Evolutionary conservation across 2,329 filamentous ascomycete genomes (phyloP), one percentile per base, ranked within the genome.

Genomic region (Neurospora sp.): DNA sequence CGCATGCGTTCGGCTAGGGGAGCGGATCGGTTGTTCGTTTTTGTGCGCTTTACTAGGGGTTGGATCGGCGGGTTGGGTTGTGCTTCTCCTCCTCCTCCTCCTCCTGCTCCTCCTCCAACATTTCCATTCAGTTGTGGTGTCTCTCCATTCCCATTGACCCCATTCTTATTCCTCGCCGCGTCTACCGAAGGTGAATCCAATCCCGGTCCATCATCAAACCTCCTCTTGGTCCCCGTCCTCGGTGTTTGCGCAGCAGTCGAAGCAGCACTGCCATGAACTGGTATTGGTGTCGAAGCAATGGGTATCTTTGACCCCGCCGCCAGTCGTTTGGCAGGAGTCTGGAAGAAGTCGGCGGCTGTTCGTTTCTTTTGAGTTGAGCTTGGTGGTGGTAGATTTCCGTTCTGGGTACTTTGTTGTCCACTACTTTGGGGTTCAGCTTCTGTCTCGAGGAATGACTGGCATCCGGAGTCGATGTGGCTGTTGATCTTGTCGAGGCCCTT

Each of bases 1-100:
- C 96, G 89, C 93, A 98, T 97, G 38, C 95, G 91, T 80, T 99
- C 96, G 2, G 96, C 94, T 19, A 99, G 83, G 0, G 96, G 96
- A 8, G 93, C 93, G 0, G 89, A 88, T 75, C 89, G 88, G 70
- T 89, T 87, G 41, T 62, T 62, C 6, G 84, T 87, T 80, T 92
- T 93, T 15, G 85, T 82, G 77, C 89, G 90, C 79, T 95, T 93
- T 4, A 83, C 74, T 8, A 83, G 76, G 15, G 84, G 80, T 36
- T 82, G 82, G 10, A 66, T 36, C 57, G 66, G 43, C 19, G 33
- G 67, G 62, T 23, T 65, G 38, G 17, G 36, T 36, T 33, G 41
- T 68, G 80, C 74, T 67, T 80, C 73, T 71, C 73, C 62, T 70
- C 43, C n/a, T 46, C 46, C 19, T 23, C 19, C 19, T 70, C 43